These are phyloP conservation scores for Mucor irregularis DNA, from an alignment of 371 early-diverging fungal species.

Conservation along the genomic window DNA sequence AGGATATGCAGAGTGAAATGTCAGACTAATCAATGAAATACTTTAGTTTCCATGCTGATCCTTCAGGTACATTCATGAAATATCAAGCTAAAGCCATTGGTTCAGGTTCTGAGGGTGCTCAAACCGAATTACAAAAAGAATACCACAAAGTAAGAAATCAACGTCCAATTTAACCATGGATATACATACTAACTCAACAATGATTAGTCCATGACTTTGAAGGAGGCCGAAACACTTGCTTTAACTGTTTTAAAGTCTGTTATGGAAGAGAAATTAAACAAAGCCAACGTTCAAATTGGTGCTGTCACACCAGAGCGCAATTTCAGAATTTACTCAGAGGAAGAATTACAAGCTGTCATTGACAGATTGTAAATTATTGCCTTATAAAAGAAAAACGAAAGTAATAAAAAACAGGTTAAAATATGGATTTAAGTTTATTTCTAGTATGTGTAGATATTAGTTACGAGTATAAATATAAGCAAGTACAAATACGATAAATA, in stretches of 20 bases:
- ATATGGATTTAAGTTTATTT: too few relatives aligned
- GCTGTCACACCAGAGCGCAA: conserved; percentile 82
- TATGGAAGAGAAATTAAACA: conserved; percentile 99
- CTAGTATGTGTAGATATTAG: neutral
- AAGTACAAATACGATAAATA: conserved; percentile 5
- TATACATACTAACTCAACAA: too few relatives aligned
- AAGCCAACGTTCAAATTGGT: conserved; percentile 95
- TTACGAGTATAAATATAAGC: neutral
- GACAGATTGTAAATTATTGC: conserved; percentile 53
- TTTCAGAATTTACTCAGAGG: conserved; percentile 77
- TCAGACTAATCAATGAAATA: too few relatives aligned
- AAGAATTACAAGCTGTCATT: conserved; percentile 69
- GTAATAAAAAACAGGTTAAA: neutral
- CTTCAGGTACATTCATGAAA: conserved; percentile 93
- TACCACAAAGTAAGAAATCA: conserved; percentile 71
- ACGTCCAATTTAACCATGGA: neutral
- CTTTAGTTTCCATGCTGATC: conserved; percentile 89
- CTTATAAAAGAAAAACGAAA: neutral
- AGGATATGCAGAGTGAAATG: neutral
- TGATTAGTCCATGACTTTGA: conserved; percentile 77
- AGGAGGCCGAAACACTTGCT: conserved; percentile 87
- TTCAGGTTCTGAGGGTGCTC: conserved; percentile 98
- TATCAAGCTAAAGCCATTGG: conserved; percentile 98
- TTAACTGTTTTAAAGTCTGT: conserved; percentile 98
- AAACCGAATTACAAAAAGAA: conserved; percentile 95